phyloP scores from a whole-genome alignment of 1,284 basidiomycete species.

The Phellopilus nigrolimitatus region DNA sequence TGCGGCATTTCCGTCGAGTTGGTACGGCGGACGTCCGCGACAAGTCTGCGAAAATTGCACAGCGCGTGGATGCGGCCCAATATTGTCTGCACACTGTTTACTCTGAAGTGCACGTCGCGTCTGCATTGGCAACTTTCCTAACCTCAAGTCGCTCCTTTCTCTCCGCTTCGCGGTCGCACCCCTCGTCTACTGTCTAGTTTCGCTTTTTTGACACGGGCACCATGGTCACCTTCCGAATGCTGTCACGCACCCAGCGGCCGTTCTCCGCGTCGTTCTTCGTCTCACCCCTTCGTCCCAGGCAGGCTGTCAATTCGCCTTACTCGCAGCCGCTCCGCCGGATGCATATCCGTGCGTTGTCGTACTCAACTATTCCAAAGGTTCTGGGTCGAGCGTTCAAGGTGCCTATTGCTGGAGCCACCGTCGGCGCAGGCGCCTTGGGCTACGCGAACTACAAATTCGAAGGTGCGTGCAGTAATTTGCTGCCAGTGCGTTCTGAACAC shows the following conservation, averaged over 20 bases:
- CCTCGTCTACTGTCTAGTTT: not conserved
- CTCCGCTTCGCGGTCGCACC: not conserved
- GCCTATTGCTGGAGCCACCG: slow-evolving; percentile 78
- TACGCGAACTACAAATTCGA: slow-evolving; percentile 95
- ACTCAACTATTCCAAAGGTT: slow-evolving; percentile 78
- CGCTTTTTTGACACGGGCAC: not conserved
- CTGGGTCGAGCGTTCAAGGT: slow-evolving; percentile 80
- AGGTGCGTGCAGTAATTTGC: slow-evolving; percentile 45
- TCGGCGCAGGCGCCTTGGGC: slow-evolving; percentile 85
- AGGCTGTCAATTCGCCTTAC: slow-evolving; percentile 10
- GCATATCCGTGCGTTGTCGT: slow-evolving; percentile 75
- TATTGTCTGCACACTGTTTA: not conserved
- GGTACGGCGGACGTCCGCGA: too few species aligned
- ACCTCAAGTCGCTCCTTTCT: not conserved
- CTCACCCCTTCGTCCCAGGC: slow-evolving; percentile 14
- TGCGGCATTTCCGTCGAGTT: too few species aligned
- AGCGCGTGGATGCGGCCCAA: not conserved
- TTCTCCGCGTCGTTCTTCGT: slow-evolving; percentile 6
- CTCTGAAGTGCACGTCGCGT: not conserved
- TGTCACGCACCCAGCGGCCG: slow-evolving; percentile 14
- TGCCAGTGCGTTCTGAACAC: slow-evolving; percentile 8
- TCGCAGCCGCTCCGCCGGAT: slow-evolving; percentile 46
- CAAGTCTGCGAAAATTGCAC: too few species aligned
- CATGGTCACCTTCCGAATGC: slow-evolving; percentile 18
- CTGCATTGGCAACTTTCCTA: not conserved